phyloP scores from a whole-genome alignment of 2,329 filamentous ascomycete genomes.

The Chaetothyriales sp. region DNA sequence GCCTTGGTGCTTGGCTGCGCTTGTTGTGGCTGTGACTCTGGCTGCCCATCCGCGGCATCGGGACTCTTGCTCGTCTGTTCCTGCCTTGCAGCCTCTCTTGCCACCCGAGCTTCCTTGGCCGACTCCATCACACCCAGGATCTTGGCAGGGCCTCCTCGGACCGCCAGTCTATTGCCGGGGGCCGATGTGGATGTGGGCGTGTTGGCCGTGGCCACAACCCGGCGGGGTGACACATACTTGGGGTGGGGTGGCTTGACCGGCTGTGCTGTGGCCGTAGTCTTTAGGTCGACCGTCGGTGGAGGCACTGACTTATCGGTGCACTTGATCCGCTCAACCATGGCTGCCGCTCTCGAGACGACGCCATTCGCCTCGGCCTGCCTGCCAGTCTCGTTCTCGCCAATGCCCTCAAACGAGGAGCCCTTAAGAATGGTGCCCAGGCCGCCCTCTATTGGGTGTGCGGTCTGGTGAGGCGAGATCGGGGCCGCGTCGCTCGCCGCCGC shows the following conservation, averaged over 20 bases:
- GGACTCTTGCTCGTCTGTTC: not conserved
- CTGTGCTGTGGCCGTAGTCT: constrained; percentile 10
- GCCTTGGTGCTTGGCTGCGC: not conserved
- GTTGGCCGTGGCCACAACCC: not conserved
- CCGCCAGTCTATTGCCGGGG: not conserved
- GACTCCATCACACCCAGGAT: constrained; percentile 20
- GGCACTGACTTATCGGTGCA: constrained; percentile 3
- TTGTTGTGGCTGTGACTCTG: constrained; percentile 9
- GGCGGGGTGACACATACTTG: constrained; percentile 4
- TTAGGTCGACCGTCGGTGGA: constrained; percentile 7
- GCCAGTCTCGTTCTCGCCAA: constrained; percentile 3
- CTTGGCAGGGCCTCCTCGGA: constrained; percentile 15
- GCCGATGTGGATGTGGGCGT: not conserved
- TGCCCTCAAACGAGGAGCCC: constrained; percentile 20
- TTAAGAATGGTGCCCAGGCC: constrained; percentile 21
- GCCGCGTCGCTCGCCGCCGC: not conserved
- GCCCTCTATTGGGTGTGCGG: constrained; percentile 1
- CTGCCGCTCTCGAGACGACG: constrained; percentile 4
- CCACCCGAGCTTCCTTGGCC: constrained; percentile 20
- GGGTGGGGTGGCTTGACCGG: constrained; percentile 10
- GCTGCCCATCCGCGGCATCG: constrained; percentile 8
- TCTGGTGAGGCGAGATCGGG: not conserved
- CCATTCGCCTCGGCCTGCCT: not conserved
- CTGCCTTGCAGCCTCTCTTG: constrained; percentile 15
- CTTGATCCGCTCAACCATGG: constrained; percentile 9